phyloP scores from a whole-genome alignment of 176 grass and related monocot species.

The Oryza officinalis region DNA sequence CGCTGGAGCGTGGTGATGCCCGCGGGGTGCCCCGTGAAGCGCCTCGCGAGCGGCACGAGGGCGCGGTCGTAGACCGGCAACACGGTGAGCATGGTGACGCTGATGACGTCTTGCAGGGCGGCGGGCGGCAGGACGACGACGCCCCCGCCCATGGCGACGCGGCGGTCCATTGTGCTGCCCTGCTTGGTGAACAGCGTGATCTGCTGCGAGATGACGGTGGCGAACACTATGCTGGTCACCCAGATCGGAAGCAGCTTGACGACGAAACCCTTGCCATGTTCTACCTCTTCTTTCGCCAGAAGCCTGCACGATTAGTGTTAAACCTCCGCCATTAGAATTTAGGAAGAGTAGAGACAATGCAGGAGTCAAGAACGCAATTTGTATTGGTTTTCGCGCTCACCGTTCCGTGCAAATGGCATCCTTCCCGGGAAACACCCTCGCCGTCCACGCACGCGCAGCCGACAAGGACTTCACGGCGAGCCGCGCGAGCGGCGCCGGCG shows the following conservation, averaged over 20 bases:
- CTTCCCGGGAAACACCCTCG: background rate
- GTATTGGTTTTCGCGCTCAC: conserved; percentile 3
- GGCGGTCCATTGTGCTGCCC: conserved; percentile 54
- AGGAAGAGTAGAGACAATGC: background rate
- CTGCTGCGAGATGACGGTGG: conserved; percentile 35
- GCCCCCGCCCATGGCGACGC: conserved; percentile 13
- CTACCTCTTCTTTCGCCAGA: background rate
- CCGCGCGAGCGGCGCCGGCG: background rate
- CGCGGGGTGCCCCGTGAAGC: conserved; percentile 43
- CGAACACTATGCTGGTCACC: conserved; percentile 49
- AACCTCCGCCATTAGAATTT: too few species aligned
- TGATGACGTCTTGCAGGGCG: conserved; percentile 41
- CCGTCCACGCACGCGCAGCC: background rate
- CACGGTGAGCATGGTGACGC: conserved; percentile 38
- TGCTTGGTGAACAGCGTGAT: conserved; percentile 72
- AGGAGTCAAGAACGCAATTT: background rate
- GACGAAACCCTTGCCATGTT: conserved; percentile 28
- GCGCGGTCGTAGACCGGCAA: conserved; percentile 63
- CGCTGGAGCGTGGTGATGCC: conserved; percentile 79
- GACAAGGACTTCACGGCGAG: background rate
- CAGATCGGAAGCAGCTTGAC: conserved; percentile 53
- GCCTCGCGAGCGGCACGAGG: conserved; percentile 55
- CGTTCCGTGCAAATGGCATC: background rate
- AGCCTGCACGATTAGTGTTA: background rate
- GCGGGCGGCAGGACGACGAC: conserved; percentile 47